Evolutionary conservation across 495 filamentous ascomycete species (phyloP), one percentile per base, ranked within the genome.

Genomic region (Neurospora terricola): DNA sequence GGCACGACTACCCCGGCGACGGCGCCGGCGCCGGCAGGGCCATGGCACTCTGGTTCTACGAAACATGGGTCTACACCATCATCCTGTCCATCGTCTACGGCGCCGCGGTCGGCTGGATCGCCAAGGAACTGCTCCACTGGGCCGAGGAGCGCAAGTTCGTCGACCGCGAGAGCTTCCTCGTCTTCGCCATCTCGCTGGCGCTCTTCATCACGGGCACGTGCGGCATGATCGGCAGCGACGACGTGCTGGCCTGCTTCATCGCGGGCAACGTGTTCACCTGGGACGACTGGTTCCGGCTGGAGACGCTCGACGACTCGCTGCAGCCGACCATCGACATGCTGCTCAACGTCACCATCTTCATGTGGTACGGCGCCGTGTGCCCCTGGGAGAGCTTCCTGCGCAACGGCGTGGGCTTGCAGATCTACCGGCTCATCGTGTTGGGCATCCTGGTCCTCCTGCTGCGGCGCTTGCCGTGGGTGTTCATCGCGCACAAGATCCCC

Each of bases 281-380:
- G 87, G 94, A 89, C 83, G 94, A 97, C 82, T 97, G 93, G 94
- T 97, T 96, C 81, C 92, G 95, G 2, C 85, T 95, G 0, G 92
- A 92, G 80, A 97, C 94, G 1, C 83, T 92, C 73, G 94, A 97
- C 79, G 95, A 97, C 75, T 94, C 90, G 10, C 86, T 98, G 34
- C 93, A 97, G 77, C 93, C 94, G 0, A 97, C 93, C 2, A 92
- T 97, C 71, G 94, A 97, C 90, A 86, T 88, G 85, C 81, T 89
- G 69, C 84, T 89, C 37, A 97, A 97, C 78, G 84, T 97, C 18
- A 83, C 92, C 16, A 87, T 97, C 59, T 97, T 97, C 81, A 91
- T 94, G 82, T 98, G 93, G 93, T 96, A 92, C 76, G 94, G 94
- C 11, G 92, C 93, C 7, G 90, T 95, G 34, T 95, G 91, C 75